These are phyloP conservation scores for Sclerotinia nivalis DNA, from an alignment of 2,329 filamentous ascomycete species.

Conservation along the genomic window DNA sequence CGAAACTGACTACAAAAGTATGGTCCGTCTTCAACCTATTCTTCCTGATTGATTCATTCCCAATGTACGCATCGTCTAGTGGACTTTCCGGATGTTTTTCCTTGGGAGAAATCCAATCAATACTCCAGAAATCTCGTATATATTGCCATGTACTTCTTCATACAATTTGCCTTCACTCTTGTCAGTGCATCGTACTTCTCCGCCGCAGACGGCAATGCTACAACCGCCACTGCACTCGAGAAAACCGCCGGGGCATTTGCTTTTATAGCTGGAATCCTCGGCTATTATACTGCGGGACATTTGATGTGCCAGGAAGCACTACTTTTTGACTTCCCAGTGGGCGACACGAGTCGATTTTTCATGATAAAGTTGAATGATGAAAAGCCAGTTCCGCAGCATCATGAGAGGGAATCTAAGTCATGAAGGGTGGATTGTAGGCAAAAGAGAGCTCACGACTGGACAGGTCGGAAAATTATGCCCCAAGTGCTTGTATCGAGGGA, in stretches of 20 bases:
- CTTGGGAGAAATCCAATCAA: neutral
- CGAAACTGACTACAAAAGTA: neutral
- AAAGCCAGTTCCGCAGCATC: neutral
- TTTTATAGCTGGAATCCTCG: slow-evolving; percentile 46
- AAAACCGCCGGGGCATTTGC: neutral
- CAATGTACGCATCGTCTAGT: slow-evolving; percentile 31
- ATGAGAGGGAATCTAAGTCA: neutral
- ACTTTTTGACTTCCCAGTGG: slow-evolving; percentile 45
- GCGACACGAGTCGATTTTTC: slow-evolving; percentile 47
- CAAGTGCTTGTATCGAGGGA: too few relatives aligned
- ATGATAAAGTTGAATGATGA: slow-evolving; percentile 36
- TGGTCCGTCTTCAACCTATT: slow-evolving; percentile 25
- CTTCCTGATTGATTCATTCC: slow-evolving; percentile 49
- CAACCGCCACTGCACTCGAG: slow-evolving; percentile 40
- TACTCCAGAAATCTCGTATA: slow-evolving; percentile 46
- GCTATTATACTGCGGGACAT: slow-evolving; percentile 49
- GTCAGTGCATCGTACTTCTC: slow-evolving; percentile 50
- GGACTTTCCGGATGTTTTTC: neutral
- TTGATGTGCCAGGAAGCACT: slow-evolving; percentile 46
- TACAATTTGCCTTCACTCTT: slow-evolving; percentile 48
- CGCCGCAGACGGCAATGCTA: slow-evolving; percentile 46
- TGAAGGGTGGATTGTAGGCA: neutral
- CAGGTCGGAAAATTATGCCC: too few relatives aligned
- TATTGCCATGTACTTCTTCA: slow-evolving; percentile 50
- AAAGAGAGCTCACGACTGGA: neutral